Evolutionary conservation across 257 asterid species (phyloP).

Genomic region (Gentiana macrophylla): DNA sequence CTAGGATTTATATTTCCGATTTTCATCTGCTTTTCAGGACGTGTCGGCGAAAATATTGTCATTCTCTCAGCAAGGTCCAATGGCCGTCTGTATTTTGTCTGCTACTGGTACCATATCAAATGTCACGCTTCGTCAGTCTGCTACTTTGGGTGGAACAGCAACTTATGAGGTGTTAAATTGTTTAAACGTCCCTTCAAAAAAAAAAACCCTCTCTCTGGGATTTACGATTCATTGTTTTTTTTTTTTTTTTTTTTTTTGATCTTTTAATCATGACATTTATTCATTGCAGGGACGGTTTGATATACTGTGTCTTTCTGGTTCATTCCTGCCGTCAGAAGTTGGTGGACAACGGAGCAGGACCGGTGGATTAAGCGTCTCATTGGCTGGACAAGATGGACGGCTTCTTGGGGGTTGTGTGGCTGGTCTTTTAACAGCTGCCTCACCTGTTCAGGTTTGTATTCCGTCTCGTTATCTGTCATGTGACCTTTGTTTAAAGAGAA

Average conservation of each 20-base stretch:
- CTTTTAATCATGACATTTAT: neutral
- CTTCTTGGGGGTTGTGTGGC: constrained; percentile 10
- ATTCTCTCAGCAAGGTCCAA: constrained; percentile 46
- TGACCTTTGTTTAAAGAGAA: too few relatives aligned
- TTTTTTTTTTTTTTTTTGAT: neutral
- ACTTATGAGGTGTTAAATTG: constrained; percentile 42
- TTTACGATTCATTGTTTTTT: neutral
- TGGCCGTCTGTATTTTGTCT: constrained; percentile 46
- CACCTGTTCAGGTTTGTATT: constrained; percentile 11
- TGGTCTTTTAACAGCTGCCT: constrained; percentile 10
- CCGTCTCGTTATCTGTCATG: too few relatives aligned
- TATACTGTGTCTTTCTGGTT: constrained; percentile 13
- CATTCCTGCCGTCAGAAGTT: constrained; percentile 4
- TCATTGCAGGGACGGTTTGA: constrained; percentile 10
- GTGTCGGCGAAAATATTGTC: constrained; percentile 48
- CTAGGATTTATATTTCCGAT: constrained; percentile 36
- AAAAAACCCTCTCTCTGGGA: neutral
- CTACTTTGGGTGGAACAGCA: constrained; percentile 53
- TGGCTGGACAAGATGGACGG: constrained; percentile 10
- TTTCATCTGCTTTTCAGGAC: constrained; percentile 36
- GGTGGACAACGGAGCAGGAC: constrained; percentile 9
- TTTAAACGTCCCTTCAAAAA: too few relatives aligned
- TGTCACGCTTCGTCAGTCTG: constrained; percentile 45
- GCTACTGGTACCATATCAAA: constrained; percentile 49
- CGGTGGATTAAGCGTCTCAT: constrained; percentile 7